Conservation (phyloP, 306 rosid species). For the Glycine latifolia region DNA sequence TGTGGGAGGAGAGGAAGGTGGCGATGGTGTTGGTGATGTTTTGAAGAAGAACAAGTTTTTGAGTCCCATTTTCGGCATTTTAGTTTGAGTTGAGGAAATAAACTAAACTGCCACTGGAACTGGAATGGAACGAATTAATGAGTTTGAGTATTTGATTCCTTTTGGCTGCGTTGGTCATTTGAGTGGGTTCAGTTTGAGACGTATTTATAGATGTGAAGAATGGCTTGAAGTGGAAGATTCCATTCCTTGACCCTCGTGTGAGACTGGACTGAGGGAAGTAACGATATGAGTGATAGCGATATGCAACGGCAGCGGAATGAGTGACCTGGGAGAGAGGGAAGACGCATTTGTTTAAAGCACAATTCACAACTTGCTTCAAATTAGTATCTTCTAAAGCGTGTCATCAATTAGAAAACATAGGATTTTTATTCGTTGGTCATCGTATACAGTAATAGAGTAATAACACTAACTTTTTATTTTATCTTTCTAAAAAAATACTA, state of each 20-base stretch:
- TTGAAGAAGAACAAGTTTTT: constrained; percentile 57
- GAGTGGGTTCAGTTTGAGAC: no score
- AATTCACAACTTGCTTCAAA: constrained; percentile 5
- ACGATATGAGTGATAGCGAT: no score
- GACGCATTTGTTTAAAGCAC: background rate
- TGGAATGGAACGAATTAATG: background rate
- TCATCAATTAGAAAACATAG: background rate
- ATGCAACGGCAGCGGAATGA: background rate
- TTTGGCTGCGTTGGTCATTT: background rate
- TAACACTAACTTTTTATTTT: no score
- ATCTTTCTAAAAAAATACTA: no score
- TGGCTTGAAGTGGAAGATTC: background rate
- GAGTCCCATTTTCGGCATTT: constrained; percentile 48
- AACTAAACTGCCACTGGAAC: background rate
- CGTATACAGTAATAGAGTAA: no score
- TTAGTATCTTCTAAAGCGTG: background rate
- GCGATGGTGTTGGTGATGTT: constrained; percentile 32
- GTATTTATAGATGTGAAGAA: constrained; percentile 9
- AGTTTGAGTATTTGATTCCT: background rate
- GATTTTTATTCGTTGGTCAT: no score
- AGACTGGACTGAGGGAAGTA: no score
- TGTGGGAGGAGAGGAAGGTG: constrained; percentile 35
- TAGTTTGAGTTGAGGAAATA: background rate
- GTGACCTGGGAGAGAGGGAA: background rate
- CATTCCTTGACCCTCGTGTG: background rate